Evolutionary conservation across 1,284 basidiomycete genomes (phyloP).

Genomic region (Phlebopus sp.): DNA sequence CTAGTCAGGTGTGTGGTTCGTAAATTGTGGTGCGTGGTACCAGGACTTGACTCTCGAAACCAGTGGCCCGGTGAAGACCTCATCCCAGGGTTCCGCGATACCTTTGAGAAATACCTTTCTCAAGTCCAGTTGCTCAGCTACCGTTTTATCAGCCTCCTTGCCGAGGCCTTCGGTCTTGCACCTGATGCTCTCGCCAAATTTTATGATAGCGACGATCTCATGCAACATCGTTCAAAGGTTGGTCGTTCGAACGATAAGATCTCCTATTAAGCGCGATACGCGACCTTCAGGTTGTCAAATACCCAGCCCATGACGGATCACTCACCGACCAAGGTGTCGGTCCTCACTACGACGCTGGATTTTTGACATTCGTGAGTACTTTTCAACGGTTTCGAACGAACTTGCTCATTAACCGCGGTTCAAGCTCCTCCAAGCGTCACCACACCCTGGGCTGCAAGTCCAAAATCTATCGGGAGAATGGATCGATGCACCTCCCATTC

Average conservation of each 20-base stretch:
- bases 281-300: conserved; percentile 35
- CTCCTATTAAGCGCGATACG: neutral
- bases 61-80: conserved; percentile 40
- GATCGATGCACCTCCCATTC: conserved; percentile 50
- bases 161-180: conserved; percentile 31
- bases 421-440: conserved; percentile 42
- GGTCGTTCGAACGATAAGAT: neutral
- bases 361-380: conserved; percentile 37
- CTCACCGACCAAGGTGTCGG: conserved; percentile 39
- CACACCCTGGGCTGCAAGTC: conserved; percentile 40
- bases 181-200: conserved; percentile 30
- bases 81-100: conserved; percentile 36
- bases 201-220: conserved; percentile 29
- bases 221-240: conserved; percentile 34
- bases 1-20: conserved; percentile 32
- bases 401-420: neutral
- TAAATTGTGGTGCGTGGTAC: neutral
- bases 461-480: conserved; percentile 44
- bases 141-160: conserved; percentile 24
- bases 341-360: conserved; percentile 41
- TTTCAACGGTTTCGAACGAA: neutral
- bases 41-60: neutral
- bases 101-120: conserved; percentile 25
- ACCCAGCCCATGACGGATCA: conserved; percentile 32
- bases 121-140: conserved; percentile 29